Evolutionary conservation across 2,329 filamentous ascomycete species (phyloP).

Genomic region (Madurella mycetomatis): DNA sequence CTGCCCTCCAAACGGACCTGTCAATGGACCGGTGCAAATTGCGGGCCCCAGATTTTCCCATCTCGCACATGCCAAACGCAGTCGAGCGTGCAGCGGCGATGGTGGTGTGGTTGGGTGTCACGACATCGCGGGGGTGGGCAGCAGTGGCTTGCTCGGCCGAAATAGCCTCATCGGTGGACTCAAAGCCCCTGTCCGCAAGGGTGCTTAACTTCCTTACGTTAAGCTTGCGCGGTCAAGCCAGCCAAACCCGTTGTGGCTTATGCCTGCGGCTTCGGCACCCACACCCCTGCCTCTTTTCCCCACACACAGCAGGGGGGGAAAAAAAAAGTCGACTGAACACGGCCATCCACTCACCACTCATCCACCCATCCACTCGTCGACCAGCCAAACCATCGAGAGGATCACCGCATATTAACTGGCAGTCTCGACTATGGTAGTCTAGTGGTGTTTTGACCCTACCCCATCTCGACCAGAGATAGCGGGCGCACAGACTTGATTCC

Average conservation of each 20-base stretch:
- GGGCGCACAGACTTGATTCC: slow-evolving; percentile 13
- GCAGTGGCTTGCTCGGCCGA: slow-evolving; percentile 16
- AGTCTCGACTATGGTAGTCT: slow-evolving; percentile 10
- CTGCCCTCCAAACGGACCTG: too few species aligned
- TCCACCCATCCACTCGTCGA: slow-evolving; percentile 7
- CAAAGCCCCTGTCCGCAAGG: too few species aligned
- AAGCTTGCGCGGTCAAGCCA: slow-evolving; percentile 8
- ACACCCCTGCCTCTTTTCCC: slow-evolving; percentile 5
- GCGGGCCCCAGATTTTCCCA: too few species aligned
- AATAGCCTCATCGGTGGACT: slow-evolving; percentile 11
- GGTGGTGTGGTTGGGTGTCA: slow-evolving; percentile 4
- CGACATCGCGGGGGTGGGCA: slow-evolving; percentile 1
- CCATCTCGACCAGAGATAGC: slow-evolving; percentile 14
- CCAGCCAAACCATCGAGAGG: slow-evolving; percentile 17
- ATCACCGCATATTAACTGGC: slow-evolving; percentile 21
- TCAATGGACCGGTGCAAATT: too few species aligned
- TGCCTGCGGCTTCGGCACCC: slow-evolving; percentile 5
- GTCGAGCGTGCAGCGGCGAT: slow-evolving; percentile 7
- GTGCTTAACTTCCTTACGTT: not conserved
- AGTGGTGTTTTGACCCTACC: slow-evolving; percentile 2
- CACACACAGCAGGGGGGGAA: slow-evolving; percentile 13
- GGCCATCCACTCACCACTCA: not conserved
- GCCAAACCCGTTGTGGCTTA: slow-evolving; percentile 15
- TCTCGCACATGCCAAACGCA: slow-evolving; percentile 8
- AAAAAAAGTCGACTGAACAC: slow-evolving; percentile 3